Evolutionary conservation across 345 rosid species (phyloP).

Genomic region (Syzygium jambos): DNA sequence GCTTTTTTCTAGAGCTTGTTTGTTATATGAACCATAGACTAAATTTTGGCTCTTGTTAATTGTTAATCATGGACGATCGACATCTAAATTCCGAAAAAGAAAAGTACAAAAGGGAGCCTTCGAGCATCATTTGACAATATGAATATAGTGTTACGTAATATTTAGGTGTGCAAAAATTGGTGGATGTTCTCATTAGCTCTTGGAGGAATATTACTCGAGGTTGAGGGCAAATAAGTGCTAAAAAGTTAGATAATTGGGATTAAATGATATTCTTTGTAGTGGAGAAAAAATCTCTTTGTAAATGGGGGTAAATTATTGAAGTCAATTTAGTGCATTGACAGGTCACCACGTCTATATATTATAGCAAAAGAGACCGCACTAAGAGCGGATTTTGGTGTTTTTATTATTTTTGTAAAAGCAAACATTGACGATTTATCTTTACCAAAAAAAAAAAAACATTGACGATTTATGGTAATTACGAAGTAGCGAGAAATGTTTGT

Average conservation of each 20-base stretch:
- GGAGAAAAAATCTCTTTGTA: neutral
- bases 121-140: neutral
- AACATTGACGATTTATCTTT: neutral
- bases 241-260: neutral
- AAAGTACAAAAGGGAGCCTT: neutral
- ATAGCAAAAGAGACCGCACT: neutral
- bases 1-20: neutral
- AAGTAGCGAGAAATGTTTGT: neutral
- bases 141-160: neutral
- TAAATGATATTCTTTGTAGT: neutral
- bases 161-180: neutral
- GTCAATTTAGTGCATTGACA: neutral
- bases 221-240: neutral
- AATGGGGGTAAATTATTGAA: neutral
- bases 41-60: too few relatives aligned
- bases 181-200: neutral
- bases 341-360: neutral
- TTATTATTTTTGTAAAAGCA: neutral
- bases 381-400: neutral
- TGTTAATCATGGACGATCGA: neutral
- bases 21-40: too few relatives aligned
- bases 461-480: neutral
- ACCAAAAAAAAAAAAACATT: too few relatives aligned
- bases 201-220: neutral
- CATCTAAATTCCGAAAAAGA: neutral